Base-by-base conservation (phyloP, 2,329 filamentous ascomycete species). In the Colletotrichum somersetense region DNA sequence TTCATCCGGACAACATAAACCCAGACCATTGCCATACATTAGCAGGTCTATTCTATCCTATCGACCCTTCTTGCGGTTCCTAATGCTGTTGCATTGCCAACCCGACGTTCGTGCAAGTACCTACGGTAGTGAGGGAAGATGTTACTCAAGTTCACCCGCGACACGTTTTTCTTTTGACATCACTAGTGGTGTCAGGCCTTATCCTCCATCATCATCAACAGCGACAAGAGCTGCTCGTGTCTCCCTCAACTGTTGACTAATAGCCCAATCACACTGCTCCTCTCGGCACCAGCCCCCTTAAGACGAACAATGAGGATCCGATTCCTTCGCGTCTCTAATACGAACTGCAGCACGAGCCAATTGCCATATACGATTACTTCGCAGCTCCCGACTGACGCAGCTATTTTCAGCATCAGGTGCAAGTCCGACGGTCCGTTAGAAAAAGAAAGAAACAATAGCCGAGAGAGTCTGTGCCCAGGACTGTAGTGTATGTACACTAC, bases 311-410 rank as follows among this genome's bases (percentile, higher is more conserved):
- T 55, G 40, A 46, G 56, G 57, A 67, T 71, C 23, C 16, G 56
- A 56, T 57, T 71, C 65, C 69, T 72, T 69, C 69, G 44, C 59
- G 33, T 40, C 30, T 26, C 23, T 16, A 64, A 72, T 69, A 72
- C 69, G 69, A 72, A 72, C 52, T 68, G 18, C 30, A 55, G 66
- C 66, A 72, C 69, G 48, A 59, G 59, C 66, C 69, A 64, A 42
- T 64, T 44, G 30, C 53, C 59, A 46, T 53, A 23, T 30, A 30
- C 30, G 30, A 30, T 30, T 5, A 7, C 12, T 59, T 35, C 12
- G 35, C 57, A 48, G 40, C 18, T 40, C 30, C 38, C 30, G 5
- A 23, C 35, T 55, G 38, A 20, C 14, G 33, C 38, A 64, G 62
- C 69, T 72, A 72, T 69, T 72, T 69, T 69, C 69, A 59, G 69